These are phyloP conservation scores for Penicillium janthinellum DNA, from an alignment of 2,329 filamentous ascomycete genomes.

Conservation along the genomic window DNA sequence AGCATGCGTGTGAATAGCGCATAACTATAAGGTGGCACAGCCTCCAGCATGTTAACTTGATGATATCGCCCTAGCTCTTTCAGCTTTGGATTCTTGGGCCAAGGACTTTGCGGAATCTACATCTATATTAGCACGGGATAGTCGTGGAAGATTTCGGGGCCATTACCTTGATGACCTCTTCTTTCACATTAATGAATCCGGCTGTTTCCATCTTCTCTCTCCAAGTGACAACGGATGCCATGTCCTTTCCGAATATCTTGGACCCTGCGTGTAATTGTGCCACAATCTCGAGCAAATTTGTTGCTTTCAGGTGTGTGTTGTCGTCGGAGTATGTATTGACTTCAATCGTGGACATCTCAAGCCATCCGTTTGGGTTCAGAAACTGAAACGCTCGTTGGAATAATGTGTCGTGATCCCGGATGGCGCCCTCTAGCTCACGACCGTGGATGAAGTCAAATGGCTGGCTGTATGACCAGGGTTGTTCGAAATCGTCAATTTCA, in stretches of 20 bases:
- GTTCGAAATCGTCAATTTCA: slow-evolving; percentile 37
- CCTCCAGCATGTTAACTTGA: slow-evolving; percentile 41
- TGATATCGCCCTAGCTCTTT: slow-evolving; percentile 54
- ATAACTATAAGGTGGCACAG: slow-evolving; percentile 38
- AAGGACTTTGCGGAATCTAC: slow-evolving; percentile 53
- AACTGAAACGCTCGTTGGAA: slow-evolving; percentile 29
- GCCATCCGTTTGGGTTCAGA: slow-evolving; percentile 32
- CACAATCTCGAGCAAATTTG: slow-evolving; percentile 26
- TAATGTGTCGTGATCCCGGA: slow-evolving; percentile 32
- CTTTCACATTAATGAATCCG: slow-evolving; percentile 57
- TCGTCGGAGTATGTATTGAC: slow-evolving; percentile 83
- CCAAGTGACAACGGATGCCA: slow-evolving; percentile 37
- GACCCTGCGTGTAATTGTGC: slow-evolving; percentile 35
- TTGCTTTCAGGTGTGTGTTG: slow-evolving; percentile 31
- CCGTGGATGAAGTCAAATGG: slow-evolving; percentile 38
- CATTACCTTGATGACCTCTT: slow-evolving; percentile 48
- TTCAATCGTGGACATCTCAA: slow-evolving; percentile 66
- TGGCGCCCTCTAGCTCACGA: slow-evolving; percentile 34
- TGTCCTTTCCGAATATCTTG: slow-evolving; percentile 36
- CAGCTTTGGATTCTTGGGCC: slow-evolving; percentile 54
- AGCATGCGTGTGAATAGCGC: slow-evolving; percentile 44
- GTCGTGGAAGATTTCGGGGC: too few species aligned
- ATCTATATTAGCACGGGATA: slow-evolving; percentile 4
- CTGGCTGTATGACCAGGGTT: slow-evolving; percentile 31
- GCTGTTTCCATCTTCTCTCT: slow-evolving; percentile 51